These are phyloP conservation scores for Vitis rupestris DNA, from an alignment of 164 flowering plant species.

Conservation along the genomic window DNA sequence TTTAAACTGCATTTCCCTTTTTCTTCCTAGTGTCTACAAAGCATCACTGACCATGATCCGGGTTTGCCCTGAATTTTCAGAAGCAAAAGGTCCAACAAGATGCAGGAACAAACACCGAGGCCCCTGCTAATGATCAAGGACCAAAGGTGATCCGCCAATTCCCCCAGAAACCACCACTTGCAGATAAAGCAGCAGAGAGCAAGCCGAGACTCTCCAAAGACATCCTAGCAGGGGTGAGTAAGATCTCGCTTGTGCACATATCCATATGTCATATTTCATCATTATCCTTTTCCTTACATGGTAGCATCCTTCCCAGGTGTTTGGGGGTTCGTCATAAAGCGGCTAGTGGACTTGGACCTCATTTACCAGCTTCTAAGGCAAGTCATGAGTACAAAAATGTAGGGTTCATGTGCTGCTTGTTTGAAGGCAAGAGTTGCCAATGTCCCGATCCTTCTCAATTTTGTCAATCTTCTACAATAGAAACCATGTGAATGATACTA, in stretches of 20 bases:
- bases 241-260: not conserved
- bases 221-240: slow-evolving; percentile 62
- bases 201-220: slow-evolving; percentile 59
- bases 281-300: not conserved
- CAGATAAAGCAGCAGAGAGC: slow-evolving; percentile 23
- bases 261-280: not conserved
- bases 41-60: not conserved
- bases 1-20: not conserved
- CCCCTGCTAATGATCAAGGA: slow-evolving; percentile 21
- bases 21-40: not conserved
- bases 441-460: too few species aligned
- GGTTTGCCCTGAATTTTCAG: slow-evolving; percentile 27
- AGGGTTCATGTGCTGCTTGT: too few species aligned
- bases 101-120: slow-evolving; percentile 22
- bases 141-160: slow-evolving; percentile 55
- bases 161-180: slow-evolving; percentile 60
- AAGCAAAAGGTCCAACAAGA: slow-evolving; percentile 60
- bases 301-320: slow-evolving; percentile 32
- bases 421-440: too few species aligned
- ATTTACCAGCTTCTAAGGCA: too few species aligned
- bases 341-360: too few species aligned
- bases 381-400: too few species aligned
- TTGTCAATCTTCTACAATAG: too few species aligned
- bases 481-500: too few species aligned
- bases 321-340: slow-evolving; percentile 28